phyloP scores from a whole-genome alignment of 202 grass and related monocot genomes.

The Musa balbisiana region DNA sequence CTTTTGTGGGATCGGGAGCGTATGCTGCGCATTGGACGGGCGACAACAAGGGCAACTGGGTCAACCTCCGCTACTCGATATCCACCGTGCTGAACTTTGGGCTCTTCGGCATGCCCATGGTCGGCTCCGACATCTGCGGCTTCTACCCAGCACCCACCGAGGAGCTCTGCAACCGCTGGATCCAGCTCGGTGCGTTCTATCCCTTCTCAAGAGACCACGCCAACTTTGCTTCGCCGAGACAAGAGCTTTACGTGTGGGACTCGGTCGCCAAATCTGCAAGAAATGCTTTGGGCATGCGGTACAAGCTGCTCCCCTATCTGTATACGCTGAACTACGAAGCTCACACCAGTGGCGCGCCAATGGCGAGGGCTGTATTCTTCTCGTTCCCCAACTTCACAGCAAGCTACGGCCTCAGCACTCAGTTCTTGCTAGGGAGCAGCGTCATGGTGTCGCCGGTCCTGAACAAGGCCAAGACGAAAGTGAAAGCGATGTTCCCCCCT shows the following conservation, averaged over 20 bases:
- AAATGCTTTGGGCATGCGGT: slow-evolving; percentile 70
- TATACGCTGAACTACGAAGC: slow-evolving; percentile 86
- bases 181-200: slow-evolving; percentile 90
- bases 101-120: slow-evolving; percentile 95
- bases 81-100: slow-evolving; percentile 83
- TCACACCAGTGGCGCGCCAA: slow-evolving; percentile 57
- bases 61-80: slow-evolving; percentile 71
- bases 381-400: slow-evolving; percentile 70
- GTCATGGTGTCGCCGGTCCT: slow-evolving; percentile 89
- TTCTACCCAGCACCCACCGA: slow-evolving; percentile 63
- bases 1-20: slow-evolving; percentile 64
- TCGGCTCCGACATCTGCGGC: slow-evolving; percentile 77
- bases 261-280: slow-evolving; percentile 73
- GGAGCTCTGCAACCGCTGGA: slow-evolving; percentile 95
- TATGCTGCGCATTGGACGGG: slow-evolving; percentile 85
- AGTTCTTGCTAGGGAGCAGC: slow-evolving; percentile 65
- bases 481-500: slow-evolving; percentile 67
- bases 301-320: slow-evolving; percentile 65
- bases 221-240: slow-evolving; percentile 68
- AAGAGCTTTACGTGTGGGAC: slow-evolving; percentile 77
- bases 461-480: slow-evolving; percentile 46
- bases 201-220: slow-evolving; percentile 94
- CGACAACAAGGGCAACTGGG: slow-evolving; percentile 91
- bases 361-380: slow-evolving; percentile 74
- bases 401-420: slow-evolving; percentile 68